Evolutionary conservation across 495 filamentous ascomycete genomes (phyloP), one percentile per base, ranked within the genome.

Genomic region (Podospora pseudoanserina): DNA sequence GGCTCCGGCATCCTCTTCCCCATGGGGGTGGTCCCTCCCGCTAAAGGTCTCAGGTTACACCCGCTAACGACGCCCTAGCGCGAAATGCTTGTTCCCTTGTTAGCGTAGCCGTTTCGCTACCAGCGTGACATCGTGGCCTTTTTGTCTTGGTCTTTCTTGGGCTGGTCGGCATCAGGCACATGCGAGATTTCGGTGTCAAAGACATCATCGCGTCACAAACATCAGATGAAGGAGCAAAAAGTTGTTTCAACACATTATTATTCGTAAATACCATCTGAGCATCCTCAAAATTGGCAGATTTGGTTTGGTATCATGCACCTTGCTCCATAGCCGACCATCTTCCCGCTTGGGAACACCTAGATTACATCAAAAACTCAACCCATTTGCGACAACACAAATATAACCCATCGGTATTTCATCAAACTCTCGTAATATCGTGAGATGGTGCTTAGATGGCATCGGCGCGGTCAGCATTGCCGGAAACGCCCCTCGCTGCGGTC

Each of bases 401-500:
- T 13, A 49, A 49, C 9, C 39, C 39, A 11, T 49, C 30, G 4
- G 30, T 49, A 49, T 11, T 1, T 49, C 39, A 49, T 49, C 15
- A 11, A 49, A 16, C 39, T 1, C 39, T 49, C 7, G 39, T 49
- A 11, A 13, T 49, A 1, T 49, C 2, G 13, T 49, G 39, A 18
- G 2, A 32, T 32, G 39, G 5, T 3, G 39, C 9, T 49, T 49
- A 49, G 9, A 49, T 11, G 15, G 39, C 39, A 49, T 49, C 39
- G 39, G 0, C 2, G 39, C 39, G 39, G 39, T 49, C 39, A 13
- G 9, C 39, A 16, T 16, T 16, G 15, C 6, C 2, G 9, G 39
- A 3, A 16, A 49, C 13, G 13, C 32, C 61, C 61, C 34, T 63
- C 61, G 34, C 61, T 0, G 30, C 32, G n/a, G 20, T 86, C 76